A percentile compares a stretch with the other conserved stretches of the same genome.
These are phyloP conservation scores for Thuja plicata DNA, from an alignment of 83 land plant genomes.

Conservation along the genomic window DNA sequence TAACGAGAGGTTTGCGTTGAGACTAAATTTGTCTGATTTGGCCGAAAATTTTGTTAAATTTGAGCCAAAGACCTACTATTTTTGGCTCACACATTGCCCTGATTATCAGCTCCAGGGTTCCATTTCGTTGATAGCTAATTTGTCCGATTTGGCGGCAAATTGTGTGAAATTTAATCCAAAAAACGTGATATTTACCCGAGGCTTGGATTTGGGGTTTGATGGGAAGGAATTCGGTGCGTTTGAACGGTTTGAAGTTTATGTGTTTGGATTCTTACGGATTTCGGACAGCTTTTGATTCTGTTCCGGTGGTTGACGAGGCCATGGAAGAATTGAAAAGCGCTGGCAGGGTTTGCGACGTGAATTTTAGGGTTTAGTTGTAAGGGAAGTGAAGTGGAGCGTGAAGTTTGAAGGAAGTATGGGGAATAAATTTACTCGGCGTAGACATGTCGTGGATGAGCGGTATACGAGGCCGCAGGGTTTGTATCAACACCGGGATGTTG, in stretches of 20 bases:
- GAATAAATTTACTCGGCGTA: slow-evolving; percentile 71
- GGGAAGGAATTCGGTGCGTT: slow-evolving; percentile 4
- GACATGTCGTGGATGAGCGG: slow-evolving; percentile 81
- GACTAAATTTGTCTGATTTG: not conserved
- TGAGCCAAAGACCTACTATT: not conserved
- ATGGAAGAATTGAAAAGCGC: not conserved
- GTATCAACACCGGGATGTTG: slow-evolving; percentile 80
- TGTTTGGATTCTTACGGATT: not conserved
- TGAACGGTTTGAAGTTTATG: not conserved
- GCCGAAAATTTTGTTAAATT: not conserved
- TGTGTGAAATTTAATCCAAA: not conserved
- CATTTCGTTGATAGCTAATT: not conserved
- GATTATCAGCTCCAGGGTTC: not conserved
- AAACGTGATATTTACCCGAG: not conserved
- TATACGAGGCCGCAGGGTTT: slow-evolving; percentile 87
- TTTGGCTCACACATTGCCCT: not conserved
- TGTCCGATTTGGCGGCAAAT: slow-evolving; percentile 1
- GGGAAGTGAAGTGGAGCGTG: not conserved
- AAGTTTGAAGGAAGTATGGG: slow-evolving; percentile 52
- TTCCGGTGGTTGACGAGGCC: not conserved
- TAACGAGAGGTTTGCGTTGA: not conserved
- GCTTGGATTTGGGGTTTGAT: not conserved
- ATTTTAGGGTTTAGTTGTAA: slow-evolving; percentile 9
- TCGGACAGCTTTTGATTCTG: not conserved
- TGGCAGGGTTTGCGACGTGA: not conserved